Evolutionary conservation across 352 stramenopile genomes (phyloP), one percentile per base, ranked within the genome.

Genomic region (Elongisporangium prolatum): DNA sequence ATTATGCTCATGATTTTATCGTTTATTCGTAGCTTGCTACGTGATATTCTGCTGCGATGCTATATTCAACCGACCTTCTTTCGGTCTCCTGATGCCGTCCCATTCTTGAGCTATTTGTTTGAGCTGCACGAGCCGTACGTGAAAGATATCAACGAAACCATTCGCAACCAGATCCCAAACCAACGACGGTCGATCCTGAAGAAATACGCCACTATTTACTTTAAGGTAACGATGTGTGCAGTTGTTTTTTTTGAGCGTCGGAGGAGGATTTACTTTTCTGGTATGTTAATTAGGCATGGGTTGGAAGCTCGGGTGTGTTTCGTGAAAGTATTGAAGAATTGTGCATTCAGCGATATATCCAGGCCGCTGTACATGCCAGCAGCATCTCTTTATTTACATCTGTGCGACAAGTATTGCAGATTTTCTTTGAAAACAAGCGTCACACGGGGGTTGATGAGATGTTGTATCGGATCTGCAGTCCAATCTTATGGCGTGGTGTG

Each of bases 21-120:
- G 22, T 16, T 21, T 40, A 0, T 34, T 7, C 8, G 17, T 50
- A 84, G 72, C 4, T 56, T 93, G 4, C 50, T 96, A 52, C 80
- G 81, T 7, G 84, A 92, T 24, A 89, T 97, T 50, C 64, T 97
- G 7, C 66, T 97, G 60, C 86, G 88, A 21, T 96, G 84, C 58
- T 96, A 88, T 52, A 89, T 97, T 24, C 82, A 93, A 64, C 84
- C 89, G 2, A 76, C 84, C 22, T 86, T 95, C 48, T 94, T 97
- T 54, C 73, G 77, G 7, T 93, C 84, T 0, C 80, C 85, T 0
- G 86, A 96, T 57, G 89, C 87, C 4, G 73, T 91, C 14, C 60
- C 82, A 5, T 93, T 97, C 53, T 64, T 97, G 48, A 87, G 83
- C 48, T 96, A 91, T 44, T 58, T 96, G 18, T 96, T 97, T 60